phyloP scores from a whole-genome alignment of 345 rosid species.

The Citropsis articulata region DNA sequence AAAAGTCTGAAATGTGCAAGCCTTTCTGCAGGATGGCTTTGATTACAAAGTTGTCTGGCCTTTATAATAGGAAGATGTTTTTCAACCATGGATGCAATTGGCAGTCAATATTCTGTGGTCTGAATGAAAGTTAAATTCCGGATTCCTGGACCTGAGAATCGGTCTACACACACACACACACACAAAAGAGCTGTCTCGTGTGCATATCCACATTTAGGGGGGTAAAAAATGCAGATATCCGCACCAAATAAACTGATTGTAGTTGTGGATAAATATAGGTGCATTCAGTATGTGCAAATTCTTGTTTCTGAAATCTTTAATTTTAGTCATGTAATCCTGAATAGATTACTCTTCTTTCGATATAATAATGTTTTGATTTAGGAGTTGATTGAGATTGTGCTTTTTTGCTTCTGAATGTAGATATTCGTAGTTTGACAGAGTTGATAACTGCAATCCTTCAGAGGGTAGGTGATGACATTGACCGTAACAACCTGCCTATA shows the following conservation, averaged over 20 bases:
- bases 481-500: conserved; percentile 71
- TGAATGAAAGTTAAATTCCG: not conserved
- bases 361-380: not conserved
- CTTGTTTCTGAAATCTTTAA: not conserved
- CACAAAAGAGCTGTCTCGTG: not conserved
- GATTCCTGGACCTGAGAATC: not conserved
- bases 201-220: too few relatives aligned
- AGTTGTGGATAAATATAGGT: not conserved
- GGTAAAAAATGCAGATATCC: too few relatives aligned
- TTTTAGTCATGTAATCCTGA: not conserved
- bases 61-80: not conserved
- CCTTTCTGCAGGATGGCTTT: too few relatives aligned
- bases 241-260: too few relatives aligned
- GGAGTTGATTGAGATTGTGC: conserved; percentile 13
- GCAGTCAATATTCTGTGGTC: not conserved
- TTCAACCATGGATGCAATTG: not conserved
- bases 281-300: not conserved
- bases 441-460: conserved; percentile 78
- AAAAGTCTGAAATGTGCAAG: not conserved
- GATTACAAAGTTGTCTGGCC: too few relatives aligned
- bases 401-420: conserved; percentile 36
- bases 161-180: not conserved
- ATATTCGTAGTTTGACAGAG: conserved; percentile 72
- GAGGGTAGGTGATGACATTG: conserved; percentile 83
- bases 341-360: not conserved